Conservation (phyloP, 169 alveolate genomes). For the Neospora caninum region DNA sequence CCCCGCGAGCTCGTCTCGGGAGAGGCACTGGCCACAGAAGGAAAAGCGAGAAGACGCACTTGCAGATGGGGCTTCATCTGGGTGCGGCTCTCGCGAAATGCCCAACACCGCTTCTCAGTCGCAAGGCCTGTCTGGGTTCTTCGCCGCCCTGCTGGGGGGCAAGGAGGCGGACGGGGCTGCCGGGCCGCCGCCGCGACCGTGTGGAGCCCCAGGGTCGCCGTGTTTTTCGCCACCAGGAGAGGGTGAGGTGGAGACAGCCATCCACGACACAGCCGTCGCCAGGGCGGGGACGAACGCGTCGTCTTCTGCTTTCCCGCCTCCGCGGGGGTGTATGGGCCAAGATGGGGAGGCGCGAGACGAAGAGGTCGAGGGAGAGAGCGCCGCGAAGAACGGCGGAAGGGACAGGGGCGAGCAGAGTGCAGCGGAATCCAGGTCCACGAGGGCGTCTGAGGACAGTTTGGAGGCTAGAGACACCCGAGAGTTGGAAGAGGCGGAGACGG, state of each 20-base stretch:
- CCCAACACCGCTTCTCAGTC: too few species aligned
- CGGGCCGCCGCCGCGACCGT: constrained; percentile 9
- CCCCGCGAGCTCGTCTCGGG: too few species aligned
- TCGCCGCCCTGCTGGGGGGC: background rate
- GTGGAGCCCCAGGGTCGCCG: background rate
- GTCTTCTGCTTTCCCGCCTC: too few species aligned
- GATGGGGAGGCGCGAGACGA: background rate
- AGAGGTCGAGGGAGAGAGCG: background rate
- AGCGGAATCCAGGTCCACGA: background rate
- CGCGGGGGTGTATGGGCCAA: too few species aligned
- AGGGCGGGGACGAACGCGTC: too few species aligned
- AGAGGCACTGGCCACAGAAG: too few species aligned
- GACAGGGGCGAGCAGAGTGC: background rate
- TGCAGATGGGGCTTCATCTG: too few species aligned
- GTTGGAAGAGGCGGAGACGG: background rate
- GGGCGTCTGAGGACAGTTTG: background rate
- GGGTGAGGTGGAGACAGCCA: background rate
- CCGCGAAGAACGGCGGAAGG: background rate
- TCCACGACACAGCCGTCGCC: too few species aligned
- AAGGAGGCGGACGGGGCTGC: background rate
- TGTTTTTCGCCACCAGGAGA: background rate
- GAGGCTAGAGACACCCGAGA: background rate
- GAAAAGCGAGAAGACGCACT: too few species aligned
- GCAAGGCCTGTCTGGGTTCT: background rate
- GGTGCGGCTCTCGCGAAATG: too few species aligned